Conservation (phyloP, 495 filamentous ascomycete species). For the Aspergillus affinis region DNA sequence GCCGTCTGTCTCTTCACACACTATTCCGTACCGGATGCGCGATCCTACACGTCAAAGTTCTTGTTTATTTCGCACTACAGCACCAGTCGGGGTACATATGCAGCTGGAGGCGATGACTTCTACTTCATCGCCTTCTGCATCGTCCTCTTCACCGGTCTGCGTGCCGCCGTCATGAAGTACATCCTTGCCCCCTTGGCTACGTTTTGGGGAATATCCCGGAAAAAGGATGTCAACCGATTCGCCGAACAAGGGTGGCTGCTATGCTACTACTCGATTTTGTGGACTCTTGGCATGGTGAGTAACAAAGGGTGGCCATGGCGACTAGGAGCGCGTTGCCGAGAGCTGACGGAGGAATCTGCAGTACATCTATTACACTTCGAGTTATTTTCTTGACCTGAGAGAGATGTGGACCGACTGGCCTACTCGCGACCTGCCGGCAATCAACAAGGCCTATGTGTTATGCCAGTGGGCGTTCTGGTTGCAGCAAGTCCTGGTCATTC, state of each 20-base stretch:
- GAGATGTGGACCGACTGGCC: slow-evolving; percentile 78
- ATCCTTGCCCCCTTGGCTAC: slow-evolving; percentile 69
- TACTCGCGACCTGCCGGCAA: slow-evolving; percentile 56
- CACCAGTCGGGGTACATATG: slow-evolving; percentile 56
- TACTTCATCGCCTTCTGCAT: slow-evolving; percentile 69
- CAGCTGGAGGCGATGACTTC: slow-evolving; percentile 64
- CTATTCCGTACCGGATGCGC: slow-evolving; percentile 62
- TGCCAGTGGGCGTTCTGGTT: slow-evolving; percentile 85
- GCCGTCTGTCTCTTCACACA: slow-evolving; percentile 38
- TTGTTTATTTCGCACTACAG: slow-evolving; percentile 73
- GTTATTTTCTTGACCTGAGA: slow-evolving; percentile 65
- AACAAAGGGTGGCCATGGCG: not conserved
- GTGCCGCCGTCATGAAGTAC: slow-evolving; percentile 72
- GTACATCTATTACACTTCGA: slow-evolving; percentile 68
- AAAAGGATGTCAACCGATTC: slow-evolving; percentile 67
- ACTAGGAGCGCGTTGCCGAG: not conserved
- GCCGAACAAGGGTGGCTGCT: slow-evolving; percentile 82
- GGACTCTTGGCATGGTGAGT: slow-evolving; percentile 69
- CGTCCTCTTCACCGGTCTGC: slow-evolving; percentile 71
- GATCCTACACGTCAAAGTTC: slow-evolving; percentile 66
- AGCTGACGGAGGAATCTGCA: slow-evolving; percentile 27
- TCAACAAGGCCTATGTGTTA: slow-evolving; percentile 78
- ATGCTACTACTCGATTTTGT: slow-evolving; percentile 67
- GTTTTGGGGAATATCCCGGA: slow-evolving; percentile 54
- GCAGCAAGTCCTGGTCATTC: slow-evolving; percentile 80